phyloP scores from a whole-genome alignment of 2,329 filamentous ascomycete genomes.

The Trichoderma sp. region DNA sequence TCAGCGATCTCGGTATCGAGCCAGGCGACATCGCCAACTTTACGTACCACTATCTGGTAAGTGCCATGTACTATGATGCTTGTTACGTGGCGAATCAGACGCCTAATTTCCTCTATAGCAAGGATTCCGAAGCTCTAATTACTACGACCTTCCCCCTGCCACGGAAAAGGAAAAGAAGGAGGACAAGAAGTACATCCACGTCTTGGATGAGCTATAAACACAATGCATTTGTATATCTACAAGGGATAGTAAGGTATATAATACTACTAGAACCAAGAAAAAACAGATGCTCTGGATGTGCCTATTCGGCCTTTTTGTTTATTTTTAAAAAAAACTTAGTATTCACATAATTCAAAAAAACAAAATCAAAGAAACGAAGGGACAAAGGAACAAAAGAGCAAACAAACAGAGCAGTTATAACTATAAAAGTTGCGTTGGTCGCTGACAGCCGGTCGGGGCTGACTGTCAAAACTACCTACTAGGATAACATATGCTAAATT shows the following conservation, averaged over 20 bases:
- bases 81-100: neutral
- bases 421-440: neutral
- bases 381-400: neutral
- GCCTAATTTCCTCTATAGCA: conserved; percentile 55
- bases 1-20: conserved; percentile 88
- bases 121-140: conserved; percentile 82
- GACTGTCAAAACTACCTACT: neutral
- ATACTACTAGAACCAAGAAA: conserved; percentile 2
- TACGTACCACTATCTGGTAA: conserved; percentile 91
- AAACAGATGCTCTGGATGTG: neutral
- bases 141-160: conserved; percentile 90
- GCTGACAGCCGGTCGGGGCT: neutral
- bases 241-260: conserved; percentile 6
- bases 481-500: neutral
- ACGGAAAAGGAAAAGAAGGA: conserved; percentile 93
- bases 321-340: too few species aligned
- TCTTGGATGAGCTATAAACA: conserved; percentile 75
- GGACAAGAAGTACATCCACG: conserved; percentile 95
- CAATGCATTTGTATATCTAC: neutral
- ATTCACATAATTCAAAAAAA: neutral
- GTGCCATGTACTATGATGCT: conserved; percentile 32
- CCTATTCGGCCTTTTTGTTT: neutral
- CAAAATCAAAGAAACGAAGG: neutral
- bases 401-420: neutral
- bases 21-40: conserved; percentile 80